These are phyloP conservation scores for Hymenoscyphus linearis DNA, from an alignment of 2,329 filamentous ascomycete genomes.

Conservation along the genomic window DNA sequence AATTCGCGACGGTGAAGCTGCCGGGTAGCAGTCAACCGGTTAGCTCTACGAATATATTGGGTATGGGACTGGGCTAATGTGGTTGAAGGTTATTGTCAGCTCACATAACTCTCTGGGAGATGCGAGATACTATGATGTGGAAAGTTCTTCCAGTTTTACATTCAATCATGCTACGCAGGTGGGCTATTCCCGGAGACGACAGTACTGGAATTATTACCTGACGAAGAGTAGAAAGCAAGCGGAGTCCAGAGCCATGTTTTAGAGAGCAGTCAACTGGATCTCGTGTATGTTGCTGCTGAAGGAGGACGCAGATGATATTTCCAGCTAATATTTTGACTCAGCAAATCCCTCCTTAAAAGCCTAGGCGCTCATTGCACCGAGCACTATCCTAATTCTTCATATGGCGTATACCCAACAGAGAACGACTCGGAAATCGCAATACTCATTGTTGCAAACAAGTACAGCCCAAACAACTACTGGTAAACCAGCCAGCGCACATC, in stretches of 20 bases:
- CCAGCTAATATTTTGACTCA: slow-evolving; percentile 34
- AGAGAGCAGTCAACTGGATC: slow-evolving; percentile 69
- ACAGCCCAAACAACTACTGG: slow-evolving; percentile 98
- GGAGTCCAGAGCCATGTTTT: slow-evolving; percentile 71
- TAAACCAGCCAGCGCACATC: slow-evolving; percentile 34
- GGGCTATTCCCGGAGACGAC: slow-evolving; percentile 14
- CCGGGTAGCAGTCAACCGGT: slow-evolving; percentile 80
- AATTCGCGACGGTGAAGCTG: slow-evolving; percentile 83
- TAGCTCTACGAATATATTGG: slow-evolving; percentile 19
- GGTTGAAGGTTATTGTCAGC: slow-evolving; percentile 68
- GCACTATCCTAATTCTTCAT: slow-evolving; percentile 78
- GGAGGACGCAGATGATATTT: neutral
- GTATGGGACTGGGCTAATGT: slow-evolving; percentile 15
- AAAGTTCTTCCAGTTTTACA: slow-evolving; percentile 79
- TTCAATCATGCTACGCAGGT: slow-evolving; percentile 83
- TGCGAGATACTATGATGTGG: slow-evolving; percentile 84
- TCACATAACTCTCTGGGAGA: slow-evolving; percentile 75
- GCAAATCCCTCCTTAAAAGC: slow-evolving; percentile 78
- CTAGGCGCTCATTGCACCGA: slow-evolving; percentile 73
- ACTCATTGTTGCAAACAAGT: slow-evolving; percentile 89
- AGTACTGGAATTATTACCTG: slow-evolving; percentile 8
- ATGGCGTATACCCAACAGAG: slow-evolving; percentile 77
- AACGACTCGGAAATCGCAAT: slow-evolving; percentile 72
- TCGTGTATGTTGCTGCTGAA: slow-evolving; percentile 58
- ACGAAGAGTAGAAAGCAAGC: slow-evolving; percentile 65